Base-by-base conservation (phyloP, 1,139 yeast genomes). In the Meyerozyma athensensis region DNA sequence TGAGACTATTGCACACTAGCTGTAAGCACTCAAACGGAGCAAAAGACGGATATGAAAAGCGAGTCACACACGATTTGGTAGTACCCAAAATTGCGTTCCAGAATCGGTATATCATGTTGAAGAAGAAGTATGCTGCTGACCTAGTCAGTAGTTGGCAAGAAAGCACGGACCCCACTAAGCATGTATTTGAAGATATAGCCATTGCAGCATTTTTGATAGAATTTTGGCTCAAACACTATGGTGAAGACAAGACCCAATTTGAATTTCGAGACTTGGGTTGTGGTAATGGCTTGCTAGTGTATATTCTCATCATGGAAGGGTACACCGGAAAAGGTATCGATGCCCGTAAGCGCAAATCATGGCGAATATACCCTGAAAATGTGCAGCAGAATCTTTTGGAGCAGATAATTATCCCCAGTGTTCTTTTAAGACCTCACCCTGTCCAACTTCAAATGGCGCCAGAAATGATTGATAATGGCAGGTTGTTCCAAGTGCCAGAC, bases 141-240 rank as follows among this genome's bases (percentile, higher is more conserved):
- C 62, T 90, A 38, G 90, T 89, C n/a, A 84, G 81, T 30, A 75
- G 73, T 48, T 92, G 98, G 98, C 79, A 73, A 16, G 98, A 92
- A 59, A 80, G 82, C 33, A 92, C 98, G 2, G 97, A 92, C 58
- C 97, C 97, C 1, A 77, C 81, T 49, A 92, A 92, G 57, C 98
- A 92, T 61, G 97, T 90, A 0, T 92, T 90, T 63, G 98, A 92
- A 64, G 98, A 92, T 56, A 74, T 92, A 39, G 95, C 96, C 2
- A 90, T 92, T 48, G 97, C 97, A 0, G 96, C 97, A 0, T 92
- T 90, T 50, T 66, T 92, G 42, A 84, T 90, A n/a, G 96, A 86
- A 56, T 70, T 86, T 28, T 90, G 97, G 97, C 64, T 63, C 6
- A 65, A 72, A 34, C 75, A 77, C 40, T 85, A 81, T 47, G 58